phyloP scores from a whole-genome alignment of 257 asterid genomes.

The Solanum clarkiae region DNA sequence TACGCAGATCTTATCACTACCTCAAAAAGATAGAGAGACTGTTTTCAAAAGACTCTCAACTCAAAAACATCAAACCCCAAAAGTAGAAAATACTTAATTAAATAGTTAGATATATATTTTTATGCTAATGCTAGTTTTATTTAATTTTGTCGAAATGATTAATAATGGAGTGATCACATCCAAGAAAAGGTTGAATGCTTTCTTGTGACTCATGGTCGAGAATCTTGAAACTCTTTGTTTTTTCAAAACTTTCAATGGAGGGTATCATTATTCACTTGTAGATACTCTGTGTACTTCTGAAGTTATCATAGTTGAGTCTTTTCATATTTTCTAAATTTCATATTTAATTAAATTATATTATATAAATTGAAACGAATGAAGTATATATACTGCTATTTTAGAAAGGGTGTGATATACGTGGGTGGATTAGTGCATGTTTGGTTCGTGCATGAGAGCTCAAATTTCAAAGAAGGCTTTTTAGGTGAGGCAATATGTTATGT shows the following conservation, averaged over 20 bases:
- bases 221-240: not conserved
- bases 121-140: not conserved
- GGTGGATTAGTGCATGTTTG: not conserved
- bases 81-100: no score
- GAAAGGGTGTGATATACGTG: not conserved
- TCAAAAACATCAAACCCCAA: no score
- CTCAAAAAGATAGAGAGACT: no score
- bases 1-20: no score
- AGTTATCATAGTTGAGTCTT: not conserved
- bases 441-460: slow-evolving; percentile 8
- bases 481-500: not conserved
- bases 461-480: slow-evolving; percentile 13
- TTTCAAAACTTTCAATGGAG: not conserved
- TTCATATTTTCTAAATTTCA: no score
- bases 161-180: not conserved
- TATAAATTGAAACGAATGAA: no score
- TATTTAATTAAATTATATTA: no score
- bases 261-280: slow-evolving; percentile 15
- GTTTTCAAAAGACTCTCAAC: no score
- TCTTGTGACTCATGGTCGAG: slow-evolving; percentile 5
- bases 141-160: not conserved
- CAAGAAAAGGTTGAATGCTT: not conserved
- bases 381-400: no score
- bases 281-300: slow-evolving; percentile 6
- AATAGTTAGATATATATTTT: not conserved